phyloP scores from a whole-genome alignment of 805 yeast genomes.

The Suhomyces sp. region DNA sequence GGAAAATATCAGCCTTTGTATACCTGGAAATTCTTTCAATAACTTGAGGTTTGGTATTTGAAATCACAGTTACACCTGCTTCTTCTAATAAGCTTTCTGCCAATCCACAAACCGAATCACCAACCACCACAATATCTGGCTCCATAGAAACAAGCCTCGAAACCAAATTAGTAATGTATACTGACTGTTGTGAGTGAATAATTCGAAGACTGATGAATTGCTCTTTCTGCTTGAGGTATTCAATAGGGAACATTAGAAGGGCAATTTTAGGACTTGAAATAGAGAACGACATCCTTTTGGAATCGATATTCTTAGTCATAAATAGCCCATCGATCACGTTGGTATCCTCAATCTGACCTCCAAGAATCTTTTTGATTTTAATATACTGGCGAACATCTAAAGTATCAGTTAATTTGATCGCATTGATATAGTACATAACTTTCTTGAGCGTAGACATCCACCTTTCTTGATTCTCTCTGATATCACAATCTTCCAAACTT shows the following conservation, averaged over 20 bases:
- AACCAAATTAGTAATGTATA: constrained; percentile 77
- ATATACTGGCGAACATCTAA: constrained; percentile 87
- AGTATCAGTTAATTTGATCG: constrained; percentile 66
- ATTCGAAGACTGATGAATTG: constrained; percentile 81
- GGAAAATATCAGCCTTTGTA: constrained; percentile 81
- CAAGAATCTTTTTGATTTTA: constrained; percentile 80
- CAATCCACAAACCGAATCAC: constrained; percentile 77
- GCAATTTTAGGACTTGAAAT: constrained; percentile 73
- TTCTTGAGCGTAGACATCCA: constrained; percentile 61
- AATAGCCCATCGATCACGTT: constrained; percentile 72
- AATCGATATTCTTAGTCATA: constrained; percentile 79
- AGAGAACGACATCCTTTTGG: constrained; percentile 69
- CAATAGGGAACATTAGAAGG: constrained; percentile 84
- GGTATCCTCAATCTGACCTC: constrained; percentile 61
- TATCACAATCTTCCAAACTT: constrained; percentile 59
- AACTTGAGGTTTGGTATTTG: constrained; percentile 77
- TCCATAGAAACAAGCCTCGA: constrained; percentile 71
- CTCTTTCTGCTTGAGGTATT: constrained; percentile 73
- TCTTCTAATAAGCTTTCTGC: constrained; percentile 72
- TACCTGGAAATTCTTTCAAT: constrained; percentile 74
- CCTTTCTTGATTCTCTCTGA: constrained; percentile 41
- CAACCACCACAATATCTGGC: constrained; percentile 78
- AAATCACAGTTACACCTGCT: constrained; percentile 78
- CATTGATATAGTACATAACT: constrained; percentile 54
- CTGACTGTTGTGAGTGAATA: constrained; percentile 82